Evolutionary conservation across 371 early-diverging fungal species (phyloP), one percentile per base, ranked within the genome.

Genomic region (Syncephalis fuscata): DNA sequence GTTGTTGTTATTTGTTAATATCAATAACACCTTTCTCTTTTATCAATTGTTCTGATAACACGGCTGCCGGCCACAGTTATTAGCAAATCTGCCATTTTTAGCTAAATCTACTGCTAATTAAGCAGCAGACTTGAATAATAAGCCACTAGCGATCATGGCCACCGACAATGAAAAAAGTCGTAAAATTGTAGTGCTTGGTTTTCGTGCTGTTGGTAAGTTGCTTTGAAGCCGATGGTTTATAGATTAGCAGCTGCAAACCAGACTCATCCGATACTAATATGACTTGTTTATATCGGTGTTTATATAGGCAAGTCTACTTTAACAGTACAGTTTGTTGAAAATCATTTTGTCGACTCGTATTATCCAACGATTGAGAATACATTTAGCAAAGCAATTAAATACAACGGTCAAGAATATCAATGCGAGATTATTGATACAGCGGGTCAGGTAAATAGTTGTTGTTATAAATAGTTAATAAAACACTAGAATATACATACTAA

Each of bases 391-490:
- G 78, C 77, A 44, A 71, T 92, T 48, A 76, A 76, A 48, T 81
- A 84, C 49, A 67, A 73, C 56, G 82, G 84, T 37, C 80, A 83
- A 61, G 86, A 88, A 58, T 92, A 85, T 56, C 76, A 74, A 21
- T 77, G 82, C 24, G 90, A 88, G 52, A 92, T 93, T 49, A 82
- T 88, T 59, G 97, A 96, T 63, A 93, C 97, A 11, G 92, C 97
- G 1, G 97, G 97, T 46, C 93, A 93, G 71, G 82, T 80, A 77
- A 58, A 52, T 27, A 14, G 16, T 50, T 8, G 7, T n/a, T n/a
- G n/a, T n/a, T n/a, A n/a, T n/a, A n/a, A n/a, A n/a, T n/a, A n/a
- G n/a, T n/a, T n/a, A n/a, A n/a, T n/a, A n/a, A n/a, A n/a, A n/a
- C n/a, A n/a, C n/a, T n/a, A n/a, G n/a, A n/a, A n/a, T n/a, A n/a